A percentile compares a stretch with the other conserved stretches of the same genome.
Evolutionary conservation across 2,329 filamentous ascomycete genomes (phyloP).

Genomic region (Elsinoe fawcettii): DNA sequence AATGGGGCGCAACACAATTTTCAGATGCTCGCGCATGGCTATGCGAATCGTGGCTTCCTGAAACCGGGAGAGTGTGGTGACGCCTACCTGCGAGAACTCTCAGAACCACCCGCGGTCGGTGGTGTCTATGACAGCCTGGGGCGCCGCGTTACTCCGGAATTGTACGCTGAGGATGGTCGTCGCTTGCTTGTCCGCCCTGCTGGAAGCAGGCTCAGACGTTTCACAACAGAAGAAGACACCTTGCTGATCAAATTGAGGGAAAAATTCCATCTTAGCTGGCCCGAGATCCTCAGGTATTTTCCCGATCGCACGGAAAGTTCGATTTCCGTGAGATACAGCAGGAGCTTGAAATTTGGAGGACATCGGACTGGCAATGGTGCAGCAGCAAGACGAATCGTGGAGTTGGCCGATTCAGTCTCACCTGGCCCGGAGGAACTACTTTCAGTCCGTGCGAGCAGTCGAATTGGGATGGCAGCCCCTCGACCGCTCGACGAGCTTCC

Average conservation of each 20-base stretch:
- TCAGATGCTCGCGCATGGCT: constrained; percentile 8
- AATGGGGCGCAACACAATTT: constrained; percentile 5
- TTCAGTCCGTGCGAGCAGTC: background rate
- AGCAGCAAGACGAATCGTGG: background rate
- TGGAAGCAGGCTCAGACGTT: constrained; percentile 15
- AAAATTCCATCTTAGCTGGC: constrained; percentile 32
- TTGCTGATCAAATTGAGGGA: constrained; percentile 37
- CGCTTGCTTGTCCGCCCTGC: background rate
- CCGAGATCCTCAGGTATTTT: constrained; percentile 30
- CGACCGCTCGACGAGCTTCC: background rate
- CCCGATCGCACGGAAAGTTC: constrained; percentile 26
- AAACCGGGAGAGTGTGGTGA: background rate
- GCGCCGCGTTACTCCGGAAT: background rate
- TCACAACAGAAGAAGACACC: constrained; percentile 25
- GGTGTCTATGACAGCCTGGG: background rate
- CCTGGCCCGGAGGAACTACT: background rate
- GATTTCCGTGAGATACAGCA: constrained; percentile 24
- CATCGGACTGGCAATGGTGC: background rate
- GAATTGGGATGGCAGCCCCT: background rate
- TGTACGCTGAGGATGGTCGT: background rate
- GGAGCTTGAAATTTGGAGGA: constrained; percentile 11
- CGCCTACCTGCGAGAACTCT: background rate
- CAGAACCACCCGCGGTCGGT: background rate
- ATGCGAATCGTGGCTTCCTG: constrained; percentile 3
- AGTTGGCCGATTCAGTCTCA: background rate